These are phyloP conservation scores for Ophiostoma sp. DNA, from an alignment of 2,329 filamentous ascomycete genomes.

Conservation along the genomic window DNA sequence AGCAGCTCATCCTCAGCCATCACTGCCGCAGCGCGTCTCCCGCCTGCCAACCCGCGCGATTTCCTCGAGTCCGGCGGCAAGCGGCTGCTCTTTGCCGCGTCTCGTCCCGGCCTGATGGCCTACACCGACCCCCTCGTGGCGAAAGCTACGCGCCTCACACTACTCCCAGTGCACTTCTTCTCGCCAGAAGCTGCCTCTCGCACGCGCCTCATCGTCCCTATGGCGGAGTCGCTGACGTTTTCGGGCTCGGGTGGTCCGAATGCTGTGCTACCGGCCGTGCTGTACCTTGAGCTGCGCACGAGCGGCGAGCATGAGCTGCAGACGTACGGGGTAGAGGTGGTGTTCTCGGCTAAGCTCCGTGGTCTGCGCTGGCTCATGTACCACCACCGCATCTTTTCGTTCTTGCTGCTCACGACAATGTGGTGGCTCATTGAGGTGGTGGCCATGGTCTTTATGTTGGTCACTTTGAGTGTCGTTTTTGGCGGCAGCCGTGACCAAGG, in stretches of 20 bases:
- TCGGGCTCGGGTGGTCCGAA: conserved; percentile 36
- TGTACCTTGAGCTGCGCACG: conserved; percentile 65
- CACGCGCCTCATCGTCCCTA: conserved; percentile 62
- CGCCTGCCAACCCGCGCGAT: conserved; percentile 31
- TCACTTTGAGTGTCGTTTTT: conserved; percentile 45
- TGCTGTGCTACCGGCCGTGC: conserved; percentile 45
- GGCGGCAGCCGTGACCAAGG: neutral
- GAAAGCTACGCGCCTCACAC: conserved; percentile 58
- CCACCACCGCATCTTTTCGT: conserved; percentile 70
- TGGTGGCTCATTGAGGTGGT: conserved; percentile 79
- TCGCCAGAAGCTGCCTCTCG: conserved; percentile 63
- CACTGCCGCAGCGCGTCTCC: conserved; percentile 34
- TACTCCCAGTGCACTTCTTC: conserved; percentile 69
- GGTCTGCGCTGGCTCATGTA: conserved; percentile 88
- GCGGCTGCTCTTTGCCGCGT: conserved; percentile 60
- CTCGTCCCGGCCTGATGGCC: conserved; percentile 75
- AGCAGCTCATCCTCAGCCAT: conserved; percentile 5
- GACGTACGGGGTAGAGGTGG: conserved; percentile 69
- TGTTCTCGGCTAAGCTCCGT: conserved; percentile 71
- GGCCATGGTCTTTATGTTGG: conserved; percentile 67
- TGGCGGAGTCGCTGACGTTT: conserved; percentile 76
- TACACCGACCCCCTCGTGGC: conserved; percentile 73
- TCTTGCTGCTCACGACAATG: conserved; percentile 63
- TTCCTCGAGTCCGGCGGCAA: conserved; percentile 40
- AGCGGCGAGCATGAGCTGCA: conserved; percentile 59